These are phyloP conservation scores for Gaeumannomyces tritici DNA, from an alignment of 2,329 filamentous ascomycete genomes.

Conservation along the genomic window DNA sequence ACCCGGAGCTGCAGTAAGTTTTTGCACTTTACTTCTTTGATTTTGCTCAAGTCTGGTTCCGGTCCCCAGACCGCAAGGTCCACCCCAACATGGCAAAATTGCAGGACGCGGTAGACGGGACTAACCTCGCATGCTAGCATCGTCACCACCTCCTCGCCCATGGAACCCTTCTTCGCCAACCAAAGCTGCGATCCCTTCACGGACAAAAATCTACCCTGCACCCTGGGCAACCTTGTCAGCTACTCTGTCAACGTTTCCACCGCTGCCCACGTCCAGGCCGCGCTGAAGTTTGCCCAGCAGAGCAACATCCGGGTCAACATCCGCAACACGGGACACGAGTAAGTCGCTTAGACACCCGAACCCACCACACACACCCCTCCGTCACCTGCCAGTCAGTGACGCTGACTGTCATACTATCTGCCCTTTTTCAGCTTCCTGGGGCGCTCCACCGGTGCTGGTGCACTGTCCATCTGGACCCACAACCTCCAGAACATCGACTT, in stretches of 20 bases:
- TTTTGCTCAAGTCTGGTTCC: neutral
- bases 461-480: constrained; percentile 39
- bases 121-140: constrained; percentile 8
- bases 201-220: constrained; percentile 22
- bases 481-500: constrained; percentile 32
- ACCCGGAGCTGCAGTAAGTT: neutral
- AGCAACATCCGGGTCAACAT: constrained; percentile 43
- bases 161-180: constrained; percentile 6
- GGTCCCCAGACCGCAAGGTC: neutral
- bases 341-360: neutral
- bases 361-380: neutral
- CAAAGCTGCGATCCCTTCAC: constrained; percentile 21
- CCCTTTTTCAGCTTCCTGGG: constrained; percentile 13
- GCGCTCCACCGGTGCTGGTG: constrained; percentile 34
- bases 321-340: constrained; percentile 42
- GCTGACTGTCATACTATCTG: neutral
- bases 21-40: neutral
- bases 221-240: constrained; percentile 27
- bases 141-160: constrained; percentile 6
- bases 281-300: constrained; percentile 28
- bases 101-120: neutral
- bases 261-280: constrained; percentile 16
- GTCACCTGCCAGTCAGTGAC: neutral
- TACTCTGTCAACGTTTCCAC: constrained; percentile 16
- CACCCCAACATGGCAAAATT: neutral